Evolutionary conservation across 169 alveolate species (phyloP).

Genomic region (Plasmodium fragile): DNA sequence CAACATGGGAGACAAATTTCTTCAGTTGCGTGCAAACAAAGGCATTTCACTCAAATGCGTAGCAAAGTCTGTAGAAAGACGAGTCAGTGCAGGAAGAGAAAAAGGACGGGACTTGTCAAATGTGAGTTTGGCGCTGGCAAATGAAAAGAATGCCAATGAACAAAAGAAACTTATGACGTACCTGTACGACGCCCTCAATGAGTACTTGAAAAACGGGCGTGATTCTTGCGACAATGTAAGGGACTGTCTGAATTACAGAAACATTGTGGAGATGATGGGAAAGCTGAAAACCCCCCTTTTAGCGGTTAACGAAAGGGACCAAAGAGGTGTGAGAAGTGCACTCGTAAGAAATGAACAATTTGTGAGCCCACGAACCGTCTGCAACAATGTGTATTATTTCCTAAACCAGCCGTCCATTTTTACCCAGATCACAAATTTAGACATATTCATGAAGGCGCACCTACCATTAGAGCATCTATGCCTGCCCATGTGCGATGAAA

Average conservation of each 20-base stretch:
- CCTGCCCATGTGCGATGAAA: slow-evolving; percentile 67
- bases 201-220: slow-evolving; percentile 35
- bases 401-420: slow-evolving; percentile 53
- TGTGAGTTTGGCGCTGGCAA: not conserved
- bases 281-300: slow-evolving; percentile 19
- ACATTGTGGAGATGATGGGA: slow-evolving; percentile 25
- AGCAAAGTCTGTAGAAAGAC: not conserved
- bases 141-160: slow-evolving; percentile 19
- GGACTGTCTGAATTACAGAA: slow-evolving; percentile 66
- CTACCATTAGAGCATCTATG: slow-evolving; percentile 71
- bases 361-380: slow-evolving; percentile 18
- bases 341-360: slow-evolving; percentile 13
- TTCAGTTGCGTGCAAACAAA: not conserved
- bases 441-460: slow-evolving; percentile 70
- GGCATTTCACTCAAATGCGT: not conserved
- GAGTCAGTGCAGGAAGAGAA: not conserved
- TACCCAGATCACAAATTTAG: slow-evolving; percentile 43
- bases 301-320: not conserved
- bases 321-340: slow-evolving; percentile 24
- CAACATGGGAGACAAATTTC: not conserved
- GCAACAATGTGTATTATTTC: slow-evolving; percentile 67
- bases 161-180: not conserved
- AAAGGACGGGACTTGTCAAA: slow-evolving; percentile 5
- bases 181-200: slow-evolving; percentile 12
- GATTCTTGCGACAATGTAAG: slow-evolving; percentile 38